These are phyloP conservation scores for Dryadomyces sulphureus DNA, from an alignment of 2,329 filamentous ascomycete species.

Conservation along the genomic window DNA sequence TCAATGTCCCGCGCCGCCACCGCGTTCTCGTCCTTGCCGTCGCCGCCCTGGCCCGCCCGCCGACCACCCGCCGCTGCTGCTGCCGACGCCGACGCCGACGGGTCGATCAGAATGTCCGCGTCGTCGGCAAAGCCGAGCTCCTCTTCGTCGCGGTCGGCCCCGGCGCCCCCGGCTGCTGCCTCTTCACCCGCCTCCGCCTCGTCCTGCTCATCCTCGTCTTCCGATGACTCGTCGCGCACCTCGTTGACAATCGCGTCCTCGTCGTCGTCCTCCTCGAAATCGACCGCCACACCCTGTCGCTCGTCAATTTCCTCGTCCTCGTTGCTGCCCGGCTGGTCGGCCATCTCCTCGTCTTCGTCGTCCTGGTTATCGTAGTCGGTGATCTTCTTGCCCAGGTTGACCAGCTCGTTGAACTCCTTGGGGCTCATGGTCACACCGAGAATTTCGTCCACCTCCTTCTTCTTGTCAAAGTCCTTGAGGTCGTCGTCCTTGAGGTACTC, in stretches of 20 bases:
- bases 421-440: conserved; percentile 67
- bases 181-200: conserved; percentile 39
- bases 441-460: conserved; percentile 92
- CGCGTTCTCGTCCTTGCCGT: conserved; percentile 40
- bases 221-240: conserved; percentile 75
- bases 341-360: conserved; percentile 83
- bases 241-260: conserved; percentile 68
- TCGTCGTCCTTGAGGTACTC: conserved; percentile 92
- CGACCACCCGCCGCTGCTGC: conserved; percentile 32
- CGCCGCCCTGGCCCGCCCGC: conserved; percentile 22
- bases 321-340: conserved; percentile 32
- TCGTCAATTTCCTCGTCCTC: conserved; percentile 76
- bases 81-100: conserved; percentile 32
- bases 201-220: conserved; percentile 65
- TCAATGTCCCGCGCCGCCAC: conserved; percentile 84
- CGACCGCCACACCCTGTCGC: conserved; percentile 89
- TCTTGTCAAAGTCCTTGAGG: conserved; percentile 94
- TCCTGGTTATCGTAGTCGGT: conserved; percentile 97
- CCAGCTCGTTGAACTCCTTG: conserved; percentile 91
- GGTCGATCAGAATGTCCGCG: conserved; percentile 72
- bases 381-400: conserved; percentile 96
- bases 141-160: conserved; percentile 31
- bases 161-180: conserved; percentile 34
- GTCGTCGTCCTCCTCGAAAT: conserved; percentile 87
- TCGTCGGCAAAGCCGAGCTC: conserved; percentile 37